phyloP scores from a whole-genome alignment of 2,329 filamentous ascomycete genomes.

The Delphinella strobiligena region DNA sequence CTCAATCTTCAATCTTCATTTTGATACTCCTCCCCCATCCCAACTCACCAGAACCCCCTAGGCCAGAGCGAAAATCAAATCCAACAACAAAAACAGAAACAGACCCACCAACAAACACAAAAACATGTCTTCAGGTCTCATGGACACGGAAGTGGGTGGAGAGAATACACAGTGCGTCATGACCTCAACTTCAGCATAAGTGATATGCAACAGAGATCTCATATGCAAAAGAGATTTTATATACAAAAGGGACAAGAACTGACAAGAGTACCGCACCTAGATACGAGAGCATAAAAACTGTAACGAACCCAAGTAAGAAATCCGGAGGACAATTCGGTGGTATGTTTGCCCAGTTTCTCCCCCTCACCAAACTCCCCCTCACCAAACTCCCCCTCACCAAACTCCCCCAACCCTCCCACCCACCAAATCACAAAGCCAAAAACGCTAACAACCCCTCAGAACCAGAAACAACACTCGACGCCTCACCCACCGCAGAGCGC shows the following conservation, averaged over 20 bases:
- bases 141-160: not conserved
- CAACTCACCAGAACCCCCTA: too few species aligned
- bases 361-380: not conserved
- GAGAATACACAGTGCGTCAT: not conserved
- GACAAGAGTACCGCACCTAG: too few species aligned
- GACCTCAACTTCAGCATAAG: too few species aligned
- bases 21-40: too few species aligned
- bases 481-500: constrained; percentile 14
- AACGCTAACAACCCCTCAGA: too few species aligned
- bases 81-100: not conserved
- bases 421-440: constrained; percentile 8
- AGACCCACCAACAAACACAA: not conserved
- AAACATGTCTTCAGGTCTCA: not conserved
- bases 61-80: too few species aligned
- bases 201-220: too few species aligned
- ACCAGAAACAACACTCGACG: constrained; percentile 20
- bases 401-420: constrained; percentile 3
- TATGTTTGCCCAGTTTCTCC: constrained; percentile 15
- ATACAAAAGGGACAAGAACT: too few species aligned
- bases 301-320: constrained; percentile 38
- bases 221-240: too few species aligned
- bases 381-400: constrained; percentile 8
- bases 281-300: constrained; percentile 46
- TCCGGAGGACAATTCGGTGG: constrained; percentile 45
- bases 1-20: too few species aligned